phyloP scores from a whole-genome alignment of 345 rosid species.

The Corchorus olitorius region DNA sequence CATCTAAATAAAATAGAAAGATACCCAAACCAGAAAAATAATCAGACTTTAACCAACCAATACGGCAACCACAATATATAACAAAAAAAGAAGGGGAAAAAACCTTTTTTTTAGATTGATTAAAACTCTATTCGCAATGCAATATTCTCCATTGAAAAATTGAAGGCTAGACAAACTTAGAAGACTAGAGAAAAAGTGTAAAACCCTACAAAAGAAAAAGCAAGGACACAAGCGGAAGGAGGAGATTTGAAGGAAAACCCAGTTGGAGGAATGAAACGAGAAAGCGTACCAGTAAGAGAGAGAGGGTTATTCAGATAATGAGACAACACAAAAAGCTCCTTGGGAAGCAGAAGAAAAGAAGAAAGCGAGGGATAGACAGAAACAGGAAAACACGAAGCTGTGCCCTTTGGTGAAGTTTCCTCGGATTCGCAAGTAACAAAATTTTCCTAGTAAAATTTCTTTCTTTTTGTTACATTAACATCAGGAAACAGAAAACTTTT shows the following conservation, averaged over 20 bases:
- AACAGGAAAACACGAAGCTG: neutral
- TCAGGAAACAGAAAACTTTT: neutral
- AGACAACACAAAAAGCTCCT: neutral
- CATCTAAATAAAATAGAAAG: neutral
- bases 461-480: neutral
- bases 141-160: neutral
- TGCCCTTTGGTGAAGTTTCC: neutral
- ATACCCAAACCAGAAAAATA: neutral
- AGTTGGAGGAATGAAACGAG: neutral
- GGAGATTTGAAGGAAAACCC: conserved; percentile 1
- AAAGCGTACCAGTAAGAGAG: neutral
- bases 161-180: neutral
- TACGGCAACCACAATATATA: neutral
- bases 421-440: neutral
- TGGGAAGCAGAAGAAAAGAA: neutral
- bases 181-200: neutral
- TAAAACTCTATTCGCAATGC: neutral
- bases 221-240: neutral
- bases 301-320: neutral
- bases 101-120: neutral
- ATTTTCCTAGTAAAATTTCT: neutral
- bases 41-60: neutral
- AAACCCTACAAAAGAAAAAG: conserved; percentile 1
- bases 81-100: neutral
- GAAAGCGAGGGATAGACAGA: neutral